Evolutionary conservation across 2,329 filamentous ascomycete species (phyloP).

Genomic region (Albifimbria verrucaria): DNA sequence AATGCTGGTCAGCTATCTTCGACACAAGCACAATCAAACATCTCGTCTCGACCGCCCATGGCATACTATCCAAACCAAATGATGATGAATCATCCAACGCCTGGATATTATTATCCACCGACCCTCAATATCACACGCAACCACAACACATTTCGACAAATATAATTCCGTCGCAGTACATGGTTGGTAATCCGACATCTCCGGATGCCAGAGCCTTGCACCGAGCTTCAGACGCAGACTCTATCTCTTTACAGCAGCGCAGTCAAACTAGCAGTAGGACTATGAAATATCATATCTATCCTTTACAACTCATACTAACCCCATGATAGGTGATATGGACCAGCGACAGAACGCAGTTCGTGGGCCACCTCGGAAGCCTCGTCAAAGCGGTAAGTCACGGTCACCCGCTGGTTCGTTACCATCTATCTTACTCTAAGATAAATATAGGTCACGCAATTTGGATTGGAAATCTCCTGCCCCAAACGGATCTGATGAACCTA

Average conservation of each 20-base stretch:
- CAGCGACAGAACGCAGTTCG: constrained; percentile 24
- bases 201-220: constrained; percentile 20
- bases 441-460: constrained; percentile 77
- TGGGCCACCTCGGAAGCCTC: constrained; percentile 38
- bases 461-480: constrained; percentile 90
- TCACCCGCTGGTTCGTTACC: background rate
- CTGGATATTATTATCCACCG: constrained; percentile 43
- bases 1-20: constrained; percentile 34
- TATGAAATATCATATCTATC: background rate
- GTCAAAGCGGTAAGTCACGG: constrained; percentile 54
- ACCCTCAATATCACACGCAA: constrained; percentile 32
- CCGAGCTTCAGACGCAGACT: constrained; percentile 10
- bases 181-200: constrained; percentile 17
- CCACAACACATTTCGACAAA: constrained; percentile 27
- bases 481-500: constrained; percentile 76
- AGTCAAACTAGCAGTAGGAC: constrained; percentile 21
- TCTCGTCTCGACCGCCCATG: constrained; percentile 35
- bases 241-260: constrained; percentile 5
- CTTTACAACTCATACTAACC: constrained; percentile 8
- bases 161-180: constrained; percentile 33
- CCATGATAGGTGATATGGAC: constrained; percentile 13
- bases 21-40: constrained; percentile 28
- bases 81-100: constrained; percentile 38
- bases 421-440: constrained; percentile 2
- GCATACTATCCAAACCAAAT: constrained; percentile 42